These are phyloP conservation scores for Heteromeles arbutifolia DNA, from an alignment of 306 rosid species.

Conservation along the genomic window DNA sequence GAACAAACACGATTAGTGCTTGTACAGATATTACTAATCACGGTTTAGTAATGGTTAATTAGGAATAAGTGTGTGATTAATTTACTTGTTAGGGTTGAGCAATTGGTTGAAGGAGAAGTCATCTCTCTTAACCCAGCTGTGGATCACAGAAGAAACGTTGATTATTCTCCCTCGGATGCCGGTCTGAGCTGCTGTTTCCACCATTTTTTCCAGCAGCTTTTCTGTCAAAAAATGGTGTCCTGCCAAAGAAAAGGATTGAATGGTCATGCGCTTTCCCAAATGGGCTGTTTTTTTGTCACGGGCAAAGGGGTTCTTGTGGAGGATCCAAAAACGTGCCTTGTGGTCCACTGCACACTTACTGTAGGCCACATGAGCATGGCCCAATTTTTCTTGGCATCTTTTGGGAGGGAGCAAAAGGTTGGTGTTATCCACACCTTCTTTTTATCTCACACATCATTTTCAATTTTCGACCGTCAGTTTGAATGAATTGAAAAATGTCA, in stretches of 20 bases:
- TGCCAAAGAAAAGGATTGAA: constrained; percentile 16
- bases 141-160: constrained; percentile 73
- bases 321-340: not conserved
- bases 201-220: constrained; percentile 73
- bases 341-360: not conserved
- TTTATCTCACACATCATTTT: too few species aligned
- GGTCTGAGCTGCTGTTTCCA: constrained; percentile 68
- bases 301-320: not conserved
- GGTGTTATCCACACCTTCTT: too few species aligned
- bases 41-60: not conserved
- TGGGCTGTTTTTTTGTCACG: not conserved
- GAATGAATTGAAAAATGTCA: too few species aligned
- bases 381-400: constrained; percentile 1
- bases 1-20: not conserved
- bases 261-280: not conserved
- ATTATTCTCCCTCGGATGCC: constrained; percentile 90
- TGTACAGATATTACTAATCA: not conserved
- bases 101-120: constrained; percentile 56
- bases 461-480: too few species aligned
- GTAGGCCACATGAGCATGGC: not conserved
- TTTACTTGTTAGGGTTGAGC: constrained; percentile 65
- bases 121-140: constrained; percentile 75
- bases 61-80: not conserved
- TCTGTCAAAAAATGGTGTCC: constrained; percentile 82
- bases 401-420: not conserved